phyloP scores from a whole-genome alignment of 441 rosid genomes.

The Lepidium campestre region DNA sequence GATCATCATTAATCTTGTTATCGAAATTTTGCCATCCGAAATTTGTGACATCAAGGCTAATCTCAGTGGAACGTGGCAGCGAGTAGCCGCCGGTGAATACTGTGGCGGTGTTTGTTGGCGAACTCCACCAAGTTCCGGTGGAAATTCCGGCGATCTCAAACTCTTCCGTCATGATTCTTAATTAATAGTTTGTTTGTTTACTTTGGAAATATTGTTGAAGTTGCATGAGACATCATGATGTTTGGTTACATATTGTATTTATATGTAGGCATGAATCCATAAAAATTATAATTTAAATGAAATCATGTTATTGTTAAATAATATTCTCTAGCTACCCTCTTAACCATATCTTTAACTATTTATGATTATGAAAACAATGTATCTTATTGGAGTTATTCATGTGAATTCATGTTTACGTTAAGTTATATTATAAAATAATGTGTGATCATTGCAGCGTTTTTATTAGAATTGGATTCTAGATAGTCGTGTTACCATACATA shows the following conservation, averaged over 20 bases:
- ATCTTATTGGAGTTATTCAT: slow-evolving; percentile 1
- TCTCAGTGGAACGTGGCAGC: slow-evolving; percentile 26
- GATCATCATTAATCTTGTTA: slow-evolving; percentile 1
- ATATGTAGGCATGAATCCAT: slow-evolving; percentile 14
- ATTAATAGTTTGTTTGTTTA: background rate
- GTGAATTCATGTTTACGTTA: background rate
- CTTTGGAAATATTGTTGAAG: slow-evolving; percentile 6
- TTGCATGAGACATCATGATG: slow-evolving; percentile 24
- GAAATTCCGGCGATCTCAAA: slow-evolving; percentile 56
- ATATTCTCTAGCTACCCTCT: slow-evolving; percentile 13
- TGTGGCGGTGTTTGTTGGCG: background rate
- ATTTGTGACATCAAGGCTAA: slow-evolving; percentile 14
- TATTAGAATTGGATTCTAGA: too few species aligned
- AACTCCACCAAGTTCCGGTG: slow-evolving; percentile 69
- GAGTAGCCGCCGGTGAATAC: slow-evolving; percentile 31
- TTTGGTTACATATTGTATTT: slow-evolving; percentile 20
- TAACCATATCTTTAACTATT: slow-evolving; percentile 2
- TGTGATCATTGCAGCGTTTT: background rate
- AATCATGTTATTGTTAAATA: background rate
- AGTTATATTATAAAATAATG: background rate
- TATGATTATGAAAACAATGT: background rate
- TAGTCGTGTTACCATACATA: too few species aligned
- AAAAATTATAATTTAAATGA: background rate
- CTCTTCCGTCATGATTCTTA: slow-evolving; percentile 65
- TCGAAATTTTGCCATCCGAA: slow-evolving; percentile 24